Base-by-base conservation (phyloP, 805 yeast species). In the Nakazawaea laoshanensis region DNA sequence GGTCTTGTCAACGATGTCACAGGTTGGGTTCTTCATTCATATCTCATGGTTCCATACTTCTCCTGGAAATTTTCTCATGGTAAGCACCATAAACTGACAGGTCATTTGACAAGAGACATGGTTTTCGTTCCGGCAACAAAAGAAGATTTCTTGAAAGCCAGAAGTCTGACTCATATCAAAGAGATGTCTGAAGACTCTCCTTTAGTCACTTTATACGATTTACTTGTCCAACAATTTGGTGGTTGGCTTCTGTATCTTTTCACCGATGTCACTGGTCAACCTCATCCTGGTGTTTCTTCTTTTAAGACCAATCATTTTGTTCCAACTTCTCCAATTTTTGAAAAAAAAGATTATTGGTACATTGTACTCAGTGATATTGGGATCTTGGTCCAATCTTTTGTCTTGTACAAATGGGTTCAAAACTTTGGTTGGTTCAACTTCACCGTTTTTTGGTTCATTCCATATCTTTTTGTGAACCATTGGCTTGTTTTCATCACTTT, bases 401-500 rank as follows among this genome's bases (percentile, higher is more conserved):
- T 70, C 27, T 61, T 77, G 35, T 76, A 77, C 61, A 57, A 65
- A 31, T 75, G 84, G 77, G 64, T 68, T 54, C 57, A 70, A 46
- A 57, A 57, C 41, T 77, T 68, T 49, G 94, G 94, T 25, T 64
- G 59, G 24, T 77, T 74, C 60, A 67, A 71, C 51, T 60, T 77
- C 40, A 53, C 74, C 36, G 66, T 82, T 43, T 71, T 78, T 65
- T 84, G 86, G 79, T 63, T 77, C 41, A 42, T 84, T 24, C 95
- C 95, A 21, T 84, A 77, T 59, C 44, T 81, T 33, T 77, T 77
- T 59, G 86, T 80, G 43, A 84, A 84, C 72, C 94, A 85, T 62
- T 84, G 95, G 95, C 66, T 84, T 43, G 94, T 85, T 28, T 81
- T 81, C 58, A 81, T 84, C 55, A 84, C 95, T 24, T 85, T 62